Conservation (phyloP, 1,284 basidiomycete genomes). For the Pseudozyma pruni region DNA sequence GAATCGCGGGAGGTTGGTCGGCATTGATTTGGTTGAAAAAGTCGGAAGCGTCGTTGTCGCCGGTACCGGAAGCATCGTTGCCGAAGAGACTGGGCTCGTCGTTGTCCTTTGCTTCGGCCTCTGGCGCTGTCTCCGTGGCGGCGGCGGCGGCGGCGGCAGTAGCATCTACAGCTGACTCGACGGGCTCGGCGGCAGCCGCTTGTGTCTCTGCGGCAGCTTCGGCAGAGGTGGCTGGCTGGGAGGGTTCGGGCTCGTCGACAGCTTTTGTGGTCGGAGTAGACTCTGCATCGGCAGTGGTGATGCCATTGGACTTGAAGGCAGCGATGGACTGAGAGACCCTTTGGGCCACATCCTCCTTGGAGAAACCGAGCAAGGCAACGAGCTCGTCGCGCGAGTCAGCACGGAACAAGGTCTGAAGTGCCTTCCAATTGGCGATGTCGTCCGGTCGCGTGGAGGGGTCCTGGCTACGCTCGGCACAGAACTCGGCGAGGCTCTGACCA, state of each 20-base stretch:
- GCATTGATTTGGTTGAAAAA: constrained; percentile 83
- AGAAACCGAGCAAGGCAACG: constrained; percentile 90
- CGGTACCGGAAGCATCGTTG: constrained; percentile 74
- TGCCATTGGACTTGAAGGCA: constrained; percentile 70
- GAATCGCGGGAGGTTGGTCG: constrained; percentile 48
- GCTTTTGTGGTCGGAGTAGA: constrained; percentile 65
- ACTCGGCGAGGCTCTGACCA: constrained; percentile 66
- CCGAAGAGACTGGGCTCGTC: constrained; percentile 82
- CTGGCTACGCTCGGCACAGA: constrained; percentile 63
- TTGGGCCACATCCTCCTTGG: constrained; percentile 83
- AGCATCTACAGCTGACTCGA: constrained; percentile 52
- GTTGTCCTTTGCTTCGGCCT: constrained; percentile 69
- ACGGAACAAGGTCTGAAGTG: constrained; percentile 86
- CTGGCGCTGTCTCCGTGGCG: constrained; percentile 7
- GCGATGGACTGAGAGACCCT: constrained; percentile 85
- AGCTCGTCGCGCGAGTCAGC: constrained; percentile 89
- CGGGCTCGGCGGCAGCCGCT: constrained; percentile 71
- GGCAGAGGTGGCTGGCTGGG: constrained; percentile 68
- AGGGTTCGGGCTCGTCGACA: constrained; percentile 42
- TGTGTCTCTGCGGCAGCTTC: constrained; percentile 69
- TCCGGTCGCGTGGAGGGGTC: constrained; percentile 69
- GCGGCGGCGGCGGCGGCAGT: constrained; percentile 9
- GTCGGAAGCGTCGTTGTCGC: constrained; percentile 77
- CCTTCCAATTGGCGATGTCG: constrained; percentile 77
- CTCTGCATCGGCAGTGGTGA: constrained; percentile 53